Base-by-base conservation (phyloP, 768 basidiomycete genomes). In the Mycena olivaceomarginata region DNA sequence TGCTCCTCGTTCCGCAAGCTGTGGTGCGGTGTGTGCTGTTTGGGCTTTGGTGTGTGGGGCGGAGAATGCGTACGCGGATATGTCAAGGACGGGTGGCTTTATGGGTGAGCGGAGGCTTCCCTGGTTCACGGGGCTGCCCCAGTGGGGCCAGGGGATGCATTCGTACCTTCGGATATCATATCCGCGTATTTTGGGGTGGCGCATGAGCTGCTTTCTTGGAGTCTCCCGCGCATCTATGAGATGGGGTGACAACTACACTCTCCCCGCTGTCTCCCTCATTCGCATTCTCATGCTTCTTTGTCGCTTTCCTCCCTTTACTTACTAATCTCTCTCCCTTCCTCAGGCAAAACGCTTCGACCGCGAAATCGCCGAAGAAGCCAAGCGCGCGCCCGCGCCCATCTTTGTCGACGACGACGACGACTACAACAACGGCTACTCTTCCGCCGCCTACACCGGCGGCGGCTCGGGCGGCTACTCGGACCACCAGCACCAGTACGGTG, bases 361-460 rank as follows among this genome's bases (percentile, higher is more conserved):
- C 48, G 91, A 92, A 57, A 90, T 92, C 62, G 90, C 90, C 10
- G 88, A 89, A 68, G 91, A 88, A 51, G 91, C 91, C 0, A 89
- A 88, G 0, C 85, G 85, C 5, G 83, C 88, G 2, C 84, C 86
- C 7, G 82, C 80, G 53, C 83, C 84, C 0, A 87, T 87, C 40
- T 88, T 89, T 78, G 84, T 85, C 41, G 89, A 90, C 79, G 87
- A 87, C 68, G 85, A 87, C 72, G 78, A 80, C 43, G 85, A 87
- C 72, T 76, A 80, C 56, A 71, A 69, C 63, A 20, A 16, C 56
- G 70, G 67, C 63, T 63, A 48, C 59, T 71, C 43, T 65, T 39
- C 18, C 20, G 13, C 46, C 73, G 25, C 13, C 4, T 67, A 45
- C 56, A 39, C 40, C 15, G 40, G 85, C 84, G 48, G 74, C 82